A percentile compares a stretch with the other conserved stretches of the same genome.
These are phyloP conservation scores for Rhododendron williamsianum DNA, from an alignment of 148 eudicot genomes.

Conservation along the genomic window DNA sequence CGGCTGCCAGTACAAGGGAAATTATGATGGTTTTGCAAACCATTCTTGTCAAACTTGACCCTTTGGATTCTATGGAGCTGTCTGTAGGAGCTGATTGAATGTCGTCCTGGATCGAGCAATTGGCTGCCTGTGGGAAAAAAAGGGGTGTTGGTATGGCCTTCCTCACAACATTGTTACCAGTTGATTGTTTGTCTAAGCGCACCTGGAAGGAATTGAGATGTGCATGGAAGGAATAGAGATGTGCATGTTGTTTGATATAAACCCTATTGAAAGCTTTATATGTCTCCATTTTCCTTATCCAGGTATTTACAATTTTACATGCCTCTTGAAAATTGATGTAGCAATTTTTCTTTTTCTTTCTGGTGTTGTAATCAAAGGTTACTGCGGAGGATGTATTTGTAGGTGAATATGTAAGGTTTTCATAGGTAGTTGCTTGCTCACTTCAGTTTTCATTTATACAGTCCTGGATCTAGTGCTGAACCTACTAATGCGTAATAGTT, in stretches of 20 bases:
- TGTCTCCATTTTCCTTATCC: neutral
- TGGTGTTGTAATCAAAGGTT: neutral
- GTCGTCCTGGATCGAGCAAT: neutral
- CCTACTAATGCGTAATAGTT: neutral
- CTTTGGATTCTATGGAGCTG: neutral
- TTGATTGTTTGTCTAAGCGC: neutral
- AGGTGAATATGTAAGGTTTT: neutral
- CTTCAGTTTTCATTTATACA: neutral
- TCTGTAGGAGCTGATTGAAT: neutral
- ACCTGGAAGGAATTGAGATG: neutral
- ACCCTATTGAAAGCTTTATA: neutral
- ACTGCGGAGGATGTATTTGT: neutral
- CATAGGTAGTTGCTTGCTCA: neutral
- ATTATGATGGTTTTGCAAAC: neutral
- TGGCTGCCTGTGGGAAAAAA: neutral
- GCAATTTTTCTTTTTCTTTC: neutral
- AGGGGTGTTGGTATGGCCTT: neutral
- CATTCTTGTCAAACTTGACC: neutral
- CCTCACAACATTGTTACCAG: neutral
- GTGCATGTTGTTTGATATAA: neutral
- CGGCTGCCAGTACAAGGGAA: neutral
- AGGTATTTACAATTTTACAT: neutral
- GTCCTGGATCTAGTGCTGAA: neutral
- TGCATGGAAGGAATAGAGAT: neutral
- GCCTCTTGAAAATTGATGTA: neutral